A percentile compares a stretch with the other conserved stretches of the same genome.
phyloP scores from a whole-genome alignment of 495 filamentous ascomycete species.

The Acidiella bohemica region DNA sequence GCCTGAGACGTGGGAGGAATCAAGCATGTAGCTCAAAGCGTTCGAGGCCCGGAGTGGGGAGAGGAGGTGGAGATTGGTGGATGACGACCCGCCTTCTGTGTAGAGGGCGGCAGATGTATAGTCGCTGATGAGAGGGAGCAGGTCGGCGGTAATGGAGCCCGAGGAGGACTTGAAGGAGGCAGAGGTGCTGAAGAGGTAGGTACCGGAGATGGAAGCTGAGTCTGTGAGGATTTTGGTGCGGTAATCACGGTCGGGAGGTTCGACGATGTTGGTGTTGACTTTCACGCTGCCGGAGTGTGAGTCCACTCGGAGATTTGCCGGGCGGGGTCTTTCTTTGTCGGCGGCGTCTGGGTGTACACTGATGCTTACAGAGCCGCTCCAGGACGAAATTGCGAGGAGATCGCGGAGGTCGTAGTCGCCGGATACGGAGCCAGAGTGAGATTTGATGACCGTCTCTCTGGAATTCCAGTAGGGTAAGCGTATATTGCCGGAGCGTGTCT shows the following conservation, averaged over 20 bases:
- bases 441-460: conserved; percentile 21
- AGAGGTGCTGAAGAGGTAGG: conserved; percentile 23
- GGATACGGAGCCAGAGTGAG: conserved; percentile 20
- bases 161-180: conserved; percentile 16
- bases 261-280: conserved; percentile 13
- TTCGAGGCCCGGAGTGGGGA: conserved; percentile 11
- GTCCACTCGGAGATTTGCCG: conserved; percentile 20
- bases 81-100: conserved; percentile 17
- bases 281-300: conserved; percentile 21
- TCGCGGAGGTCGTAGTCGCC: conserved; percentile 24
- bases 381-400: conserved; percentile 22
- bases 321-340: conserved; percentile 3
- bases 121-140: conserved; percentile 19
- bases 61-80: conserved; percentile 14
- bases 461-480: conserved; percentile 8
- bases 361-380: conserved; percentile 22
- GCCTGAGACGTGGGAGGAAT: conserved; percentile 17
- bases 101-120: conserved; percentile 12
- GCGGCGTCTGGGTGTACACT: conserved; percentile 20
- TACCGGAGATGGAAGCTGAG: conserved; percentile 20
- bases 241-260: conserved; percentile 25
- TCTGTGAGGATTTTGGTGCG: conserved; percentile 14
- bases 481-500: neutral
- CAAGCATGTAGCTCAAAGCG: conserved; percentile 13
- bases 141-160: conserved; percentile 19